Evolutionary conservation across 1,139 yeast genomes (phyloP), one percentile per base, ranked within the genome.

Genomic region (Hyphopichia buzzinii): DNA sequence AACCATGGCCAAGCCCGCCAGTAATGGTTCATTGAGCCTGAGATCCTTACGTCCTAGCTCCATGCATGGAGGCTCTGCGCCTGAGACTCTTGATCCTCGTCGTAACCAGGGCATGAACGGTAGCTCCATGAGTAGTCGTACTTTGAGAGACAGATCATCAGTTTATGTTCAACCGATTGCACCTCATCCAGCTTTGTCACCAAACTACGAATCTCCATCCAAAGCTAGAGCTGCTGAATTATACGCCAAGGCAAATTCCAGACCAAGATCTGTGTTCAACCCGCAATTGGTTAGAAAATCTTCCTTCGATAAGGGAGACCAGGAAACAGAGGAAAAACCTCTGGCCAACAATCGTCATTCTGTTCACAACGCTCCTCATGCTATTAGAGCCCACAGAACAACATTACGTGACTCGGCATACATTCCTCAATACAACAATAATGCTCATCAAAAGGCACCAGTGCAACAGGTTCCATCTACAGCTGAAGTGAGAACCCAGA

Each of bases 221-320:
- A 72, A 72, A 39, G 43, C 53, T 12, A 64, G 60, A 45, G 78
- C 77, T 1, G 72, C 70, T 5, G 77, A 74, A 37, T 64, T 75
- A 33, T 76, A 75, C 39, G 68, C 76, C 13, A 72, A 64, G 42
- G 81, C 80, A 1, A 67, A 71, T 35, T 40, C 62, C 12, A 62
- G 77, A 47, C 72, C 74, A 21, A 42, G 55, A 15, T 67, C 74
- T 8, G 57, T 59, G 12, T 56, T 74, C 58, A 55, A 66, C 29
- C 71, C 72, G 3, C 51, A 54, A 26, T 44, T 57, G 15, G 52
- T 57, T 30, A 69, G 74, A 42, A 69, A 67, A 38, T 79, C 88
- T 0, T 79, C 86, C 17, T 81, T 75, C 49, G 76, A 72, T 38
- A 78, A 73, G 49, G 59, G 51, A 14, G 49, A 42, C 22, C 37